A percentile compares a stretch with the other conserved stretches of the same genome.
phyloP scores from a whole-genome alignment of 2,329 filamentous ascomycete genomes.

The Calonectria pauciramosa region DNA sequence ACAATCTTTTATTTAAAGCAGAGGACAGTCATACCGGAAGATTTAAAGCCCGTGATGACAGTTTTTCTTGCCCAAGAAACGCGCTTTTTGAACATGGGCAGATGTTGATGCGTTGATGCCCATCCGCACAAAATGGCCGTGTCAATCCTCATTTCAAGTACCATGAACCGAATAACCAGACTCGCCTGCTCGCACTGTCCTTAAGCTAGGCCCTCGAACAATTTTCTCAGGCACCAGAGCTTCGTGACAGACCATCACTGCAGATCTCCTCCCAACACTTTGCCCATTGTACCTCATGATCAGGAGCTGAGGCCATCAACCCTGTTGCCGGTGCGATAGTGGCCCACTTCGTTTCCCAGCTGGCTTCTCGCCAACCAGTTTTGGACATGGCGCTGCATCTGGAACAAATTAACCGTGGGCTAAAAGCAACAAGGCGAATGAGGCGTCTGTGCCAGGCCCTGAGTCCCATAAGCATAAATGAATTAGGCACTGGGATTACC shows the following conservation, averaged over 20 bases:
- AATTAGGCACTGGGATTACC: not conserved
- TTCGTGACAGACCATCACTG: not conserved
- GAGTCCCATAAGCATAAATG: constrained; percentile 6
- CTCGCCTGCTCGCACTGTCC: no score
- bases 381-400: not conserved
- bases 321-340: not conserved
- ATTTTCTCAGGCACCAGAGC: not conserved
- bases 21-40: not conserved
- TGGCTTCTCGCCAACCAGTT: not conserved
- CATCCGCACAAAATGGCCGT: no score
- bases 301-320: not conserved
- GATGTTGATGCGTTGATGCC: not conserved
- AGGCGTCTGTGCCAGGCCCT: not conserved
- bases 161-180: not conserved
- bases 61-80: not conserved
- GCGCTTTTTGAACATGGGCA: not conserved
- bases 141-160: not conserved
- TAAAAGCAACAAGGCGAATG: not conserved
- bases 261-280: not conserved
- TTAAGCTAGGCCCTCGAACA: not conserved
- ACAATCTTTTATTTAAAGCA: no score
- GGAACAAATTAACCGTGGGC: constrained; percentile 8
- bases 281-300: not conserved
- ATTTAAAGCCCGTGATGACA: not conserved
- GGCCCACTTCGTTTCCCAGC: not conserved